A percentile compares a stretch with the other conserved stretches of the same genome.
Conservation (phyloP, 2,329 filamentous ascomycete genomes). For the Cladophialophora yegresii region DNA sequence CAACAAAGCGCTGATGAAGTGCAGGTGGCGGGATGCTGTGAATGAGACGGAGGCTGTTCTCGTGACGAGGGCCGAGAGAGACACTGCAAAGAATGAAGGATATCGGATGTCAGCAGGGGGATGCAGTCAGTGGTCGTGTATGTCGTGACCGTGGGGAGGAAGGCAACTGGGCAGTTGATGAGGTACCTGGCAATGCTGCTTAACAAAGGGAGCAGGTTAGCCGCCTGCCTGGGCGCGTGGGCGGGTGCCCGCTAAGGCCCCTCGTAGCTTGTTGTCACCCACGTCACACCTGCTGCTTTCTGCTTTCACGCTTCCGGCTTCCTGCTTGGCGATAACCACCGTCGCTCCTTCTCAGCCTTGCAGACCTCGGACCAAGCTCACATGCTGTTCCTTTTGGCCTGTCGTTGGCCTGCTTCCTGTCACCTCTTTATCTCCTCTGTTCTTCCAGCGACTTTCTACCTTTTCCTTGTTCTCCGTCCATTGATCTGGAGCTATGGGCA, state of each 20-base stretch:
- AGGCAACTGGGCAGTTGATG: slow-evolving; percentile 6
- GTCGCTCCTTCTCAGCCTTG: slow-evolving; percentile 17
- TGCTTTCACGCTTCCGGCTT: not conserved
- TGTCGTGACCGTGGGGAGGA: slow-evolving; percentile 15
- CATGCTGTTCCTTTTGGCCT: not conserved
- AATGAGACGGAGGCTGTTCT: slow-evolving; percentile 16
- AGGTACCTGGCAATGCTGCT: slow-evolving; percentile 2
- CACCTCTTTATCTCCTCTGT: not conserved
- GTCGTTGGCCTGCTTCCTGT: not conserved
- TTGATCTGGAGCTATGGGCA: not conserved
- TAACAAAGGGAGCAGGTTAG: slow-evolving; percentile 19
- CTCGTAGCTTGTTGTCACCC: not conserved
- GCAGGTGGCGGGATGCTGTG: slow-evolving; percentile 3
- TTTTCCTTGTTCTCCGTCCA: not conserved
- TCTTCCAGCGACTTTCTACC: not conserved
- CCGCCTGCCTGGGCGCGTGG: slow-evolving; percentile 1
- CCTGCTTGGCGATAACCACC: slow-evolving; percentile 3
- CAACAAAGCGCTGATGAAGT: slow-evolving; percentile 25
- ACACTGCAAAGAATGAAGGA: slow-evolving; percentile 22
- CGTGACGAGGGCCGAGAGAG: slow-evolving; percentile 16
- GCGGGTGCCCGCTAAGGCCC: not conserved
- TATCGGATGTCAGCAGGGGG: slow-evolving; percentile 29
- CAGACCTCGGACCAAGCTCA: slow-evolving; percentile 15
- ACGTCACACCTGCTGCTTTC: not conserved
- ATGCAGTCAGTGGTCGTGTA: slow-evolving; percentile 6